Conservation (phyloP, 108 stramenopile genomes). For the Parmales sp. region DNA sequence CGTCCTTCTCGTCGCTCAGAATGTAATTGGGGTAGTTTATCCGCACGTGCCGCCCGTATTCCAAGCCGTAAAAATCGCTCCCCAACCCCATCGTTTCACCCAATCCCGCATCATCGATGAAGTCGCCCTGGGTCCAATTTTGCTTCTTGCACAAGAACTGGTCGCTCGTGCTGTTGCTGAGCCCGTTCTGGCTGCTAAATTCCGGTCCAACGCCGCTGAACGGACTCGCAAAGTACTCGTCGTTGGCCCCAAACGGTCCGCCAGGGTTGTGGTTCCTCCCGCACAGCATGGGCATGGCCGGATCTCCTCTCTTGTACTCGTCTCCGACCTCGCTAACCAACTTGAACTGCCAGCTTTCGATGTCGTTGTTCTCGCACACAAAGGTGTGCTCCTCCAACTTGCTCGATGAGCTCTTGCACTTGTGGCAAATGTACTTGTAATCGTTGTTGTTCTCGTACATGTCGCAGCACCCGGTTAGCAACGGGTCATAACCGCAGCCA, state of each 20-base stretch:
- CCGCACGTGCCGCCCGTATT: conserved; percentile 43
- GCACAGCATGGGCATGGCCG: conserved; percentile 14
- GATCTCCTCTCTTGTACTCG: conserved; percentile 24
- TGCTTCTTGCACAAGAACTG: conserved; percentile 51
- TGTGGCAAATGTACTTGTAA: conserved; percentile 10
- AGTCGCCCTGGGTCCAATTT: conserved; percentile 69
- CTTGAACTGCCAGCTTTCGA: conserved; percentile 5
- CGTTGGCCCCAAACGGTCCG: neutral
- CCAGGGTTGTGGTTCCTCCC: conserved; percentile 31
- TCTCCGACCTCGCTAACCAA: conserved; percentile 14
- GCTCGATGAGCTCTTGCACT: neutral
- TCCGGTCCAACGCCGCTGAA: neutral
- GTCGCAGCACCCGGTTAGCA: conserved; percentile 61
- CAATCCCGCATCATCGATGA: conserved; percentile 50
- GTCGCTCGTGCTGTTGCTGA: conserved; percentile 24
- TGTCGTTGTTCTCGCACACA: neutral
- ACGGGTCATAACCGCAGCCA: conserved; percentile 63
- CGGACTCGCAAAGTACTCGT: conserved; percentile 16
- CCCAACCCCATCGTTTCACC: conserved; percentile 20
- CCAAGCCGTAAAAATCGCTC: conserved; percentile 20
- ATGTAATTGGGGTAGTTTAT: conserved; percentile 66
- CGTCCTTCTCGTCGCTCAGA: conserved; percentile 5
- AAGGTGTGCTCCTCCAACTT: neutral
- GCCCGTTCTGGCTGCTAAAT: conserved; percentile 12
- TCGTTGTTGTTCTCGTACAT: neutral